Evolutionary conservation across 371 early-diverging fungal genomes (phyloP).

Genomic region (Mucor racemosus): DNA sequence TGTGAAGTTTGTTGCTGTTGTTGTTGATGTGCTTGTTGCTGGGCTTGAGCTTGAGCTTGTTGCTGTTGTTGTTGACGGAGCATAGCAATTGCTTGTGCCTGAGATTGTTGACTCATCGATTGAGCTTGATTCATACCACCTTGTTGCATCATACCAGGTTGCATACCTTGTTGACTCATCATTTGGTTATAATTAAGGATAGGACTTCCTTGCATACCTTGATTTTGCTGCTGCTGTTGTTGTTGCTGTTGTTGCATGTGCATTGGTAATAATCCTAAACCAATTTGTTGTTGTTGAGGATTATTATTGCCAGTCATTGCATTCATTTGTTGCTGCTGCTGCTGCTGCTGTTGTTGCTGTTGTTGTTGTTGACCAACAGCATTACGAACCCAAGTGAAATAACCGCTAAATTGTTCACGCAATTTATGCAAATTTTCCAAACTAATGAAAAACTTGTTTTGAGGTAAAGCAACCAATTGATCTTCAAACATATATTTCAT

Average conservation of each 20-base stretch:
- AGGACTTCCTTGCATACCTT: not conserved
- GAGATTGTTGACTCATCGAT: too few species aligned
- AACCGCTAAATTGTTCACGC: slow-evolving; percentile 54
- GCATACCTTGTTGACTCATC: slow-evolving; percentile 3
- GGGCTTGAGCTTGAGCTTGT: slow-evolving; percentile 19
- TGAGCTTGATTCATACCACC: slow-evolving; percentile 12
- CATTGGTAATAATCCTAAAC: slow-evolving; percentile 9
- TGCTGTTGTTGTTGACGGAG: slow-evolving; percentile 17
- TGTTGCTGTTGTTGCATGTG: slow-evolving; percentile 26
- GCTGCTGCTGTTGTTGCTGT: slow-evolving; percentile 11
- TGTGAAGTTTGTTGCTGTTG: slow-evolving; percentile 23
- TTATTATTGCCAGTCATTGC: slow-evolving; percentile 9
- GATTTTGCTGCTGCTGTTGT: slow-evolving; percentile 8
- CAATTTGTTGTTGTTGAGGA: slow-evolving; percentile 13
- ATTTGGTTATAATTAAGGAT: slow-evolving; percentile 5
- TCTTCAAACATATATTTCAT: slow-evolving; percentile 69
- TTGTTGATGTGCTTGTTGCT: slow-evolving; percentile 13
- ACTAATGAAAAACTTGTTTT: slow-evolving; percentile 51
- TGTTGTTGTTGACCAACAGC: slow-evolving; percentile 38
- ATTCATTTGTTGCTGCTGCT: slow-evolving; percentile 22
- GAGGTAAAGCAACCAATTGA: slow-evolving; percentile 49
- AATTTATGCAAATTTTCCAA: slow-evolving; percentile 53
- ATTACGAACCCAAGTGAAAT: slow-evolving; percentile 51
- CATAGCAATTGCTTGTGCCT: slow-evolving; percentile 21
- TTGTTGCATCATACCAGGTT: not conserved